A percentile compares a stretch with the other conserved stretches of the same genome.
Conservation (phyloP, 2,329 filamentous ascomycete species). For the Sarocladium strictum region DNA sequence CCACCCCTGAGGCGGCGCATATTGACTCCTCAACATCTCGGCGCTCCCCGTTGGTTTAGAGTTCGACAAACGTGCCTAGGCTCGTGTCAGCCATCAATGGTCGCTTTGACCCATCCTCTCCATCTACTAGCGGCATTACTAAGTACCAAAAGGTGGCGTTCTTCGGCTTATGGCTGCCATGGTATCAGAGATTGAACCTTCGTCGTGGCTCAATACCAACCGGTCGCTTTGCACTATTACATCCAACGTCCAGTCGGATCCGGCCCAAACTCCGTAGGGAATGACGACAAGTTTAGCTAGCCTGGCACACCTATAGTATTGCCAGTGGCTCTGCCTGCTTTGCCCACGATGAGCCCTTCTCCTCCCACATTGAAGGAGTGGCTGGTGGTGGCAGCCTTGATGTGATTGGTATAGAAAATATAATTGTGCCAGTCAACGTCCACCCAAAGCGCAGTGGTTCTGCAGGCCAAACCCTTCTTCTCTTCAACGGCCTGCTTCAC, state of each 20-base stretch:
- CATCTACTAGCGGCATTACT: not conserved
- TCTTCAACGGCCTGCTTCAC: not conserved
- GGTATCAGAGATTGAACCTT: not conserved
- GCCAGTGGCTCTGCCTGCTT: not conserved
- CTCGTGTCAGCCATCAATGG: not conserved
- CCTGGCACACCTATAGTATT: too few relatives aligned
- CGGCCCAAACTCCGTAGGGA: too few relatives aligned
- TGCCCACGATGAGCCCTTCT: not conserved
- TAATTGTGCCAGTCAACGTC: not conserved
- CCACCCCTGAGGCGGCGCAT: not conserved
- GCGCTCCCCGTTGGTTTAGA: not conserved
- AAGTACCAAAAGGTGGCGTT: not conserved
- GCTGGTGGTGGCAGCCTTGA: not conserved
- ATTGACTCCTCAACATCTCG: not conserved
- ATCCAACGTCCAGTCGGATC: not conserved
- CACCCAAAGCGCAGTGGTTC: not conserved
- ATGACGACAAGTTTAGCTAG: too few relatives aligned
- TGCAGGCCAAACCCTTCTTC: not conserved
- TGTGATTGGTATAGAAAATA: not conserved
- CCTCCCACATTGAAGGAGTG: not conserved
- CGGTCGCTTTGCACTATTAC: not conserved
- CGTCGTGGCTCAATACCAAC: not conserved
- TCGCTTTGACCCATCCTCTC: too few relatives aligned
- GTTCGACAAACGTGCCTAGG: not conserved
- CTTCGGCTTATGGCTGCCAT: not conserved